These are phyloP conservation scores for Solanum chilense DNA, from an alignment of 257 asterid species.

Conservation along the genomic window DNA sequence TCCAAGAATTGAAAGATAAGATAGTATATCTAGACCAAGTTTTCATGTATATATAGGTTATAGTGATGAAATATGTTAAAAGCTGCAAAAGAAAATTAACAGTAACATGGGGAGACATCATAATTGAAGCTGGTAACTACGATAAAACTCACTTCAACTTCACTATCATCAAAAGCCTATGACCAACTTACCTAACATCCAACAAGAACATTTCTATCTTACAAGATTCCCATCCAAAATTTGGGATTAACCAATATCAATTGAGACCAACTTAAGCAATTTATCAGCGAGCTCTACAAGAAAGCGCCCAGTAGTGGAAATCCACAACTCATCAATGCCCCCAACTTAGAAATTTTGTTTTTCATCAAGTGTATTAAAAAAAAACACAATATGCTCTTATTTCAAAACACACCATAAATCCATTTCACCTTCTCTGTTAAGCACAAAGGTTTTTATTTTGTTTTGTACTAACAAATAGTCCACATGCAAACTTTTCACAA, in stretches of 20 bases:
- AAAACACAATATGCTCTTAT: too few relatives aligned
- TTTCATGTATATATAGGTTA: constrained; percentile 38
- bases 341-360: too few relatives aligned
- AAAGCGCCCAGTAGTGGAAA: constrained; percentile 47
- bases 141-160: constrained; percentile 55
- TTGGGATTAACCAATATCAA: constrained; percentile 78
- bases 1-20: constrained; percentile 27
- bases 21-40: constrained; percentile 67
- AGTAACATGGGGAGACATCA: background rate
- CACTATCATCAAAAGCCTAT: constrained; percentile 74
- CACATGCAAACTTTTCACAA: too few relatives aligned
- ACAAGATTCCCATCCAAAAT: constrained; percentile 91
- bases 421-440: too few relatives aligned
- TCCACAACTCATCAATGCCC: too few relatives aligned
- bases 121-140: too few relatives aligned
- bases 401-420: too few relatives aligned
- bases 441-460: too few relatives aligned
- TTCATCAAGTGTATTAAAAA: too few relatives aligned
- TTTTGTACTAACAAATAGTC: too few relatives aligned
- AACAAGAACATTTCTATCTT: constrained; percentile 90
- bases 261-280: constrained; percentile 69
- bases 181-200: constrained; percentile 75
- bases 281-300: constrained; percentile 75
- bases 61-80: background rate
- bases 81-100: background rate